phyloP scores from a whole-genome alignment of 352 stramenopile species.

The Phytophthora cactorum region DNA sequence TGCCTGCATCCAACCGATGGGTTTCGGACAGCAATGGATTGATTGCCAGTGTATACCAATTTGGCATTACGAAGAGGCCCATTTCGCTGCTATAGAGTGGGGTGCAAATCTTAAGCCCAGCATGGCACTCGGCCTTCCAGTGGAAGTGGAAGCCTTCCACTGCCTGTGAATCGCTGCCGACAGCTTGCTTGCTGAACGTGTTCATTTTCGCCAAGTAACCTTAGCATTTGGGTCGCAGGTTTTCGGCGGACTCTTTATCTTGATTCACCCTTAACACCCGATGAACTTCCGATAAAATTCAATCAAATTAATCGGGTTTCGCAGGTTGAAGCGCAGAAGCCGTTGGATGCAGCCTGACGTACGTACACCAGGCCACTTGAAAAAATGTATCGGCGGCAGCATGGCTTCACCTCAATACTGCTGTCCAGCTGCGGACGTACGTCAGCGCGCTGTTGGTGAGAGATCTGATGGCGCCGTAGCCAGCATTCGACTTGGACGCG shows the following conservation, averaged over 20 bases:
- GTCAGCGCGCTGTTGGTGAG: constrained; percentile 13
- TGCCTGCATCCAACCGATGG: neutral
- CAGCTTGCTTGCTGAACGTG: neutral
- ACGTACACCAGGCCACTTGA: neutral
- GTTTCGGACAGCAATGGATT: neutral
- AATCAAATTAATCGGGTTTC: constrained; percentile 3
- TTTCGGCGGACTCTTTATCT: neutral
- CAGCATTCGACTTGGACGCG: neutral
- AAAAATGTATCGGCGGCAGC: constrained; percentile 3
- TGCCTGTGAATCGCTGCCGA: neutral
- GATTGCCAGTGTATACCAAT: neutral
- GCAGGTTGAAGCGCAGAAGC: constrained; percentile 20
- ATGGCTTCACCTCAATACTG: constrained; percentile 8
- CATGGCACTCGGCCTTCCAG: neutral
- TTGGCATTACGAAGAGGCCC: neutral
- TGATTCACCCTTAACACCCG: no score
- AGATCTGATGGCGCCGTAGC: constrained; percentile 11
- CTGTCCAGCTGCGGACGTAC: constrained; percentile 20
- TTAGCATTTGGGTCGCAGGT: no score
- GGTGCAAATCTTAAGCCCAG: constrained; percentile 19
- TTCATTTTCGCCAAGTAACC: no score
- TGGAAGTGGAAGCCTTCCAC: constrained; percentile 2
- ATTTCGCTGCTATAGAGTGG: constrained; percentile 28
- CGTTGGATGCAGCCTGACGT: no score
- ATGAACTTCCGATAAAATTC: neutral